Evolutionary conservation across 805 yeast species (phyloP).

Genomic region (Saccharomycopsis sp.): DNA sequence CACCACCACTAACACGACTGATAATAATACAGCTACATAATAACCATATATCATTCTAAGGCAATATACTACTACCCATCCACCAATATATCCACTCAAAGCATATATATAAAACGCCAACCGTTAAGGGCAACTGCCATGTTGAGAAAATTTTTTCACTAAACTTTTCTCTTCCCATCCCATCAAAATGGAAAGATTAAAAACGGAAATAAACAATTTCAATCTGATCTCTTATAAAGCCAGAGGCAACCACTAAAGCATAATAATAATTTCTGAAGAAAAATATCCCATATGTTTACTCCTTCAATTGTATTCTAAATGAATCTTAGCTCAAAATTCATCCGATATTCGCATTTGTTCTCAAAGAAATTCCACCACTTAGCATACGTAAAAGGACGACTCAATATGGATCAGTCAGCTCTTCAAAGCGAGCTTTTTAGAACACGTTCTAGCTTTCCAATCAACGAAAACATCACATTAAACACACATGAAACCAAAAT

Average conservation of each 20-base stretch:
- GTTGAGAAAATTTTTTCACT: not conserved
- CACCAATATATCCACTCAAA: too few relatives aligned
- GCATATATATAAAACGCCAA: too few relatives aligned
- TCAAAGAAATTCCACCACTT: not conserved
- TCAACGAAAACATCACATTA: conserved; percentile 17
- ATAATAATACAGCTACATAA: too few relatives aligned
- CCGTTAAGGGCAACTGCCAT: too few relatives aligned
- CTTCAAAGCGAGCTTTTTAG: not conserved
- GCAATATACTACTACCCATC: not conserved
- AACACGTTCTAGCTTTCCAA: not conserved
- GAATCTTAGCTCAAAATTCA: not conserved
- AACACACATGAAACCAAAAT: conserved; percentile 26
- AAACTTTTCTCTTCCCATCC: not conserved
- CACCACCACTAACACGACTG: too few relatives aligned
- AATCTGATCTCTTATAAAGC: too few relatives aligned
- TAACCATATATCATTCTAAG: too few relatives aligned
- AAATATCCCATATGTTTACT: not conserved
- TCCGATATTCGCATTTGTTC: not conserved
- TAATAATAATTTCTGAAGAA: too few relatives aligned
- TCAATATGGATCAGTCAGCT: not conserved
- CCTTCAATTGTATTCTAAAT: not conserved
- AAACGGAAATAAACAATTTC: not conserved
- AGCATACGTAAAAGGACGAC: not conserved
- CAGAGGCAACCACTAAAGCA: too few relatives aligned
- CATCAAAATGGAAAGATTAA: not conserved